Percentiles rank a stretch among this genome's conserved stretches.
phyloP scores from a whole-genome alignment of 441 rosid species.

The Capsella rubella region DNA sequence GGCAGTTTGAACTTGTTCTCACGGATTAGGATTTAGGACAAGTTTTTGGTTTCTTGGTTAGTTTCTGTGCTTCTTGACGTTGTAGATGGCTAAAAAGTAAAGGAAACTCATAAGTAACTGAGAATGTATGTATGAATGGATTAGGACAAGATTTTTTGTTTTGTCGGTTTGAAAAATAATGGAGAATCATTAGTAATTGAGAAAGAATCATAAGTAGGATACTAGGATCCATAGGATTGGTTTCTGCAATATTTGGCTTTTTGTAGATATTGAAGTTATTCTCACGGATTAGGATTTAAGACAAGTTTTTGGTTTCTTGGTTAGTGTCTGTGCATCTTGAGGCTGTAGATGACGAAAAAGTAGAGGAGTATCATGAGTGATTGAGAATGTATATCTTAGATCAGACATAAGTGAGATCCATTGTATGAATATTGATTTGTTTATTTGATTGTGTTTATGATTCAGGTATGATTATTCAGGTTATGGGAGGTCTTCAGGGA shows the following conservation, averaged over 20 bases:
- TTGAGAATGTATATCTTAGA: neutral
- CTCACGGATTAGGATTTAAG: too few relatives aligned
- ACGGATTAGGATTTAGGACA: neutral
- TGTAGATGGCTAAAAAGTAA: neutral
- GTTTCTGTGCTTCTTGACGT: neutral
- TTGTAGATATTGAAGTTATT: too few relatives aligned
- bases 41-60: slow-evolving; percentile 1
- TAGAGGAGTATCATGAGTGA: too few relatives aligned
- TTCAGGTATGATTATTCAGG: slow-evolving; percentile 93
- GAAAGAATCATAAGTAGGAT: neutral
- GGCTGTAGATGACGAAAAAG: too few relatives aligned
- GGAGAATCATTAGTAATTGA: neutral
- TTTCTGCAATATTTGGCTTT: neutral
- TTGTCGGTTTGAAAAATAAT: neutral
- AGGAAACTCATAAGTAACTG: neutral
- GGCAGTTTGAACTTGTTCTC: neutral
- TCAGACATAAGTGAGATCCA: neutral
- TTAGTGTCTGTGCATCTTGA: too few relatives aligned
- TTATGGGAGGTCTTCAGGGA: slow-evolving; percentile 87
- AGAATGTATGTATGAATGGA: neutral
- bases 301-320: too few relatives aligned
- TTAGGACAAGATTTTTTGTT: neutral
- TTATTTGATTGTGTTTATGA: neutral
- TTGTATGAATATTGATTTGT: neutral
- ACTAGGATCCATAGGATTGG: neutral